Evolutionary conservation across 2,329 filamentous ascomycete genomes (phyloP), one percentile per base, ranked within the genome.

Genomic region (Paraphoma chrysanthemicola): DNA sequence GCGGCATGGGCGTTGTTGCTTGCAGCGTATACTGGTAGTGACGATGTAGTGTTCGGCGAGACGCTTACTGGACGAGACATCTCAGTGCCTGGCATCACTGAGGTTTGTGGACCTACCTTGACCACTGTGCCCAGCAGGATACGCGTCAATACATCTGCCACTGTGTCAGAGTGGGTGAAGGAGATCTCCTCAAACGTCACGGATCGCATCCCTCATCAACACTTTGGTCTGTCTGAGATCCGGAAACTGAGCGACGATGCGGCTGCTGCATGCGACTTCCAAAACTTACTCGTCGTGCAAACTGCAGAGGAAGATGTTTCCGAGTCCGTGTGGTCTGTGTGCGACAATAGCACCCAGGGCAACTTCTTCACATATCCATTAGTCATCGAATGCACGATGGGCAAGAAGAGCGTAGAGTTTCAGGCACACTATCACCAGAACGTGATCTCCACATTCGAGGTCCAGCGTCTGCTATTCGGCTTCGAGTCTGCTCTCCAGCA

Each of bases 281-380:
- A 82, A 6, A 86, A 83, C 0, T 80, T 84, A 7, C 70, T 88
- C 1, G 82, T 86, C 0, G 79, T 87, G 23, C 84, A 87, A 49
- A 69, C 70, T 4, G 74, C 66, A 2, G 60, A 61, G 6, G 63
- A 67, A 30, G 46, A 67, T 36, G 59, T 68, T 4, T 31, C 56
- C 6, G 66, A 73, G 30, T 65, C 64, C 0, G 66, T 72, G 49
- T 74, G 70, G 71, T 67, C 62, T 4, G 62, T 68, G 16, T 53
- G 70, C 42, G 69, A 69, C 48, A 68, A 65, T 16, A 70, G 60
- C 10, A 60, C 68, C 12, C 72, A 69, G 46, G 56, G 61, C 23
- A 68, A 69, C 49, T 75, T 73, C 64, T 75, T 75, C 51, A 75
- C 72, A 1, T 72, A 74, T 30, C 71, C 72, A 4, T 39, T 75